phyloP scores from a whole-genome alignment of 2,329 filamentous ascomycete species.

The Sordariomycetes sp. region DNA sequence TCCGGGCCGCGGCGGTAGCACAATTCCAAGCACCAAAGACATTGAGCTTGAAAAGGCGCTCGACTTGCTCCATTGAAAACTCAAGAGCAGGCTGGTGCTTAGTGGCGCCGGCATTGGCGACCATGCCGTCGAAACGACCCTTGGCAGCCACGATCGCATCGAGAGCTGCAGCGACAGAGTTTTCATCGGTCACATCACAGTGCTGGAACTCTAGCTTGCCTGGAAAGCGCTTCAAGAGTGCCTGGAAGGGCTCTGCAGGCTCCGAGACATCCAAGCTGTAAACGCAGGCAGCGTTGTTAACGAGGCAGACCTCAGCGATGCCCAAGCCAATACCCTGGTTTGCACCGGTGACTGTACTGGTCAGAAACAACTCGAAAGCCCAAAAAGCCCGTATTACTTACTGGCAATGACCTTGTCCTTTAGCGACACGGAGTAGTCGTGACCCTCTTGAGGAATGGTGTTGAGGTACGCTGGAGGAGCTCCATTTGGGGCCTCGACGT shows the following conservation, averaged over 20 bases:
- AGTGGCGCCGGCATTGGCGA: conserved; percentile 38
- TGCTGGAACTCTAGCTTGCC: conserved; percentile 32
- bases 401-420: conserved; percentile 28
- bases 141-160: conserved; percentile 25
- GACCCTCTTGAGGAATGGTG: conserved; percentile 20
- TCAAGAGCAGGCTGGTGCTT: conserved; percentile 39
- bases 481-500: background rate
- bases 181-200: conserved; percentile 34
- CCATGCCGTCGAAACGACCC: conserved; percentile 36
- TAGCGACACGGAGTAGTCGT: conserved; percentile 24
- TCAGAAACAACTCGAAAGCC: background rate
- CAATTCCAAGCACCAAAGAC: conserved; percentile 35
- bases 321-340: conserved; percentile 36
- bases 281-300: conserved; percentile 26
- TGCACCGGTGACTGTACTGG: conserved; percentile 24
- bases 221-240: conserved; percentile 27
- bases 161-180: conserved; percentile 27
- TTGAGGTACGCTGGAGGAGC: conserved; percentile 7
- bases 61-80: conserved; percentile 18
- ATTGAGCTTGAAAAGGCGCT: conserved; percentile 33
- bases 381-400: conserved; percentile 10
- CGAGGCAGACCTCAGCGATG: conserved; percentile 34
- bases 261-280: conserved; percentile 16
- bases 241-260: conserved; percentile 13
- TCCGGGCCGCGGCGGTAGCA: conserved; percentile 31